Evolutionary conservation across 1,284 basidiomycete species (phyloP), one percentile per base, ranked within the genome.

Genomic region (Ganoderma sinense): DNA sequence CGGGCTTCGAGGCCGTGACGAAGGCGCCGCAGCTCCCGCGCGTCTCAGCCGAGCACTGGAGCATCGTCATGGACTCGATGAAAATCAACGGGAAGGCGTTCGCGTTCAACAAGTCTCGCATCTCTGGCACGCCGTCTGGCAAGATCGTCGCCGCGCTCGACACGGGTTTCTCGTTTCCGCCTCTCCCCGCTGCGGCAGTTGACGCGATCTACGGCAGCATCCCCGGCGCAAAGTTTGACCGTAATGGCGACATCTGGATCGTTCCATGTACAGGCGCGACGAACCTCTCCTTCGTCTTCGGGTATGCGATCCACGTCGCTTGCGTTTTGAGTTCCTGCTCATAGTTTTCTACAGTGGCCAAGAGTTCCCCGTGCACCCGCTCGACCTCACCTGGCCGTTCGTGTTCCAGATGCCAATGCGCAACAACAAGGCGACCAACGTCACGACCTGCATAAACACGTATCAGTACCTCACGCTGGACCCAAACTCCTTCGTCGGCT

Each of bases 1-100:
- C 69, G 2, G 75, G 75, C 48, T 75, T 73, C 70, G 72, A 73
- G 62, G 68, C 23, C n/a, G 70, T 80, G 43, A 53, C 65, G 10
- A n/a, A 71, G 40, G 74, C 77, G 56, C 76, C 78, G 16, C 71
- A 74, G 71, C 76, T 80, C n/a, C 71, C 68, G 81, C 86, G 75
- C 85, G 91, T 62, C 86, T 76, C 73, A 70, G 75, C 80, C 85
- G 91, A 76, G 33, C 73, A 78, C 31, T 80, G 79, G 80, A 76
- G 75, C 31, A 69, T 78, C 10, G 65, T 75, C 20, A 68, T 80
- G 67, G 80, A 80, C 71, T 70, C 72, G 45, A 75, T 80, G 74
- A 69, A 66, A 8, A 71, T 80, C 60, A 78, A 80, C 73, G 78
- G 78, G 40, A 48, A 75, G 68, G 40, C 64, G 41, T 78, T 78